These are phyloP conservation scores for Claviceps pazoutovae DNA, from an alignment of 2,329 filamentous ascomycete genomes.

Conservation along the genomic window DNA sequence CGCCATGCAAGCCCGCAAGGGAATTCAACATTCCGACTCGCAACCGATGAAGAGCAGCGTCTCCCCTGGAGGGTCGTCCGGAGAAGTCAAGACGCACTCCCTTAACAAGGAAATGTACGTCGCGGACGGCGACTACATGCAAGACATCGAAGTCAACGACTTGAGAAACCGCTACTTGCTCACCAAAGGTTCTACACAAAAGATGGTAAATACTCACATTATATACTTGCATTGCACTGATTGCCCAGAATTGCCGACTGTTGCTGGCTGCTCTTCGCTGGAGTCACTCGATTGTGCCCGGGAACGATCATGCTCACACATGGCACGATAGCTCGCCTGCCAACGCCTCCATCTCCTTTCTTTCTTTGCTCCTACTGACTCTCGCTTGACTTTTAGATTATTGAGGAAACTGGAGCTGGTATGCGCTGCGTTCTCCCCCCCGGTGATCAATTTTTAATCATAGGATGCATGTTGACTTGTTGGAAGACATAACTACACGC, in stretches of 20 bases:
- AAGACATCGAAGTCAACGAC: conserved; percentile 98
- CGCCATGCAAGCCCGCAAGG: conserved; percentile 71
- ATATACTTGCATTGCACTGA: conserved; percentile 24
- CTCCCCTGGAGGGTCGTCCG: conserved; percentile 1
- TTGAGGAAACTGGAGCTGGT: conserved; percentile 99
- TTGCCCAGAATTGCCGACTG: conserved; percentile 21
- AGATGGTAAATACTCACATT: conserved; percentile 88
- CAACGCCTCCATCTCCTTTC: conserved; percentile 33
- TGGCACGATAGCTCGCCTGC: conserved; percentile 49
- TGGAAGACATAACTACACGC: conserved; percentile 88
- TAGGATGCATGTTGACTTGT: conserved; percentile 38
- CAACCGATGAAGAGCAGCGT: conserved; percentile 49
- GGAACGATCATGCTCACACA: conserved; percentile 60
- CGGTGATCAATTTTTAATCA: conserved; percentile 10
- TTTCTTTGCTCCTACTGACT: conserved; percentile 83
- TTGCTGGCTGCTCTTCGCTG: conserved; percentile 14
- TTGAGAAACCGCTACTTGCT: conserved; percentile 90
- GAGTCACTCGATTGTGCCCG: conserved; percentile 8
- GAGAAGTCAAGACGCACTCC: conserved; percentile 5
- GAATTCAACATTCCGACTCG: conserved; percentile 80
- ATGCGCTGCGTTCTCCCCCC: conserved; percentile 42
- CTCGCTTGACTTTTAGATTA: conserved; percentile 84
- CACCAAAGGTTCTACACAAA: conserved; percentile 93
- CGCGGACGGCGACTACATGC: conserved; percentile 93
- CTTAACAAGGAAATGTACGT: conserved; percentile 60